A percentile compares a stretch with the other conserved stretches of the same genome.
Conservation (phyloP, 495 filamentous ascomycete species). For the Penicillium parvum region DNA sequence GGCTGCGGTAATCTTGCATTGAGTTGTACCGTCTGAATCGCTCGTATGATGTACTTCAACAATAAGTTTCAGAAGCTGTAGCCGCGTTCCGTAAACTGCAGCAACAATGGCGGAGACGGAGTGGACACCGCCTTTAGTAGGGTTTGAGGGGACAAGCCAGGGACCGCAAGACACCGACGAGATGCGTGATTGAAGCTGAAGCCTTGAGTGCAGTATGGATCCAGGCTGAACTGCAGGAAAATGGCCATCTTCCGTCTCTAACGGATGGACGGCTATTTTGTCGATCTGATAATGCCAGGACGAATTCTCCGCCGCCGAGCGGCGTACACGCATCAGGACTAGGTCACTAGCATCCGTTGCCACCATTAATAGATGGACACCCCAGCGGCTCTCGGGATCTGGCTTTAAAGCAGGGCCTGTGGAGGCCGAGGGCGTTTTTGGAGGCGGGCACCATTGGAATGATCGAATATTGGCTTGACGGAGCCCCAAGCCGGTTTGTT, state of each 20-base stretch:
- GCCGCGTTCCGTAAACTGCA: conserved; percentile 23
- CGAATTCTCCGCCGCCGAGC: conserved; percentile 1
- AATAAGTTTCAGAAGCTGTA: conserved; percentile 27
- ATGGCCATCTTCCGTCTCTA: conserved; percentile 9
- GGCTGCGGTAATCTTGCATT: conserved; percentile 4
- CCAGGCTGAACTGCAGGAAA: conserved; percentile 15
- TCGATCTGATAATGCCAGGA: conserved; percentile 16
- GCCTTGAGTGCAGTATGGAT: conserved; percentile 27
- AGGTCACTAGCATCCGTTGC: conserved; percentile 43
- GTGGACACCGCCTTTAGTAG: conserved; percentile 1
- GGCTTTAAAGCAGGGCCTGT: conserved; percentile 1
- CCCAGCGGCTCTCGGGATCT: conserved; percentile 37
- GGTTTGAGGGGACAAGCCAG: conserved; percentile 22
- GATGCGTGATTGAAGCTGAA: conserved; percentile 20
- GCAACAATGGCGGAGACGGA: conserved; percentile 26
- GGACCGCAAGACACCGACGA: conserved; percentile 35
- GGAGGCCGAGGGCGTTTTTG: conserved; percentile 18
- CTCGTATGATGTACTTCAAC: conserved; percentile 10
- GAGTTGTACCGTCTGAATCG: neutral
- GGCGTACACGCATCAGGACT: conserved; percentile 24
- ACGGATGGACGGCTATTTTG: conserved; percentile 21
- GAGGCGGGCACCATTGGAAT: conserved; percentile 40
- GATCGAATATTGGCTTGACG: conserved; percentile 34
- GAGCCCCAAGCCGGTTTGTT: conserved; percentile 11
- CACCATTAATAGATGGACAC: conserved; percentile 32